Percentiles rank a stretch among this genome's conserved stretches.
phyloP scores from a whole-genome alignment of 2,329 filamentous ascomycete genomes.

The Juglanconis juglandina region DNA sequence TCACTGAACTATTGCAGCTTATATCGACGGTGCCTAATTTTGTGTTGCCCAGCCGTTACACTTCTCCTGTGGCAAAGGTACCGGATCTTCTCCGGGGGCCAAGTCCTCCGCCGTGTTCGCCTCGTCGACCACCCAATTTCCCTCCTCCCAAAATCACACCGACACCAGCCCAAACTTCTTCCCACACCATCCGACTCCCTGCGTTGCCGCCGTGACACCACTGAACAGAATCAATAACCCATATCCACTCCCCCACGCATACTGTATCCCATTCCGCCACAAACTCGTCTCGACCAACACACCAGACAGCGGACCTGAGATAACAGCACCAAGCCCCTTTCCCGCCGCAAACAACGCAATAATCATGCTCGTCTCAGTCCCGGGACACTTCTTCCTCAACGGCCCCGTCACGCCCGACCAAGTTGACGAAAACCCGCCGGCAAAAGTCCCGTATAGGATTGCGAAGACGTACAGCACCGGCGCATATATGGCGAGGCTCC shows the following conservation, averaged over 20 bases:
- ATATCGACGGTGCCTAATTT: too few species aligned
- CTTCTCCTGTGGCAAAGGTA: too few species aligned
- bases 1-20: too few species aligned
- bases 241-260: constrained; percentile 48
- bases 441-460: constrained; percentile 63
- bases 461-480: constrained; percentile 57
- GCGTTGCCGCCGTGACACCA: constrained; percentile 41
- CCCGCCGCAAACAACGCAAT: constrained; percentile 56
- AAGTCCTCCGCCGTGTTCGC: too few species aligned
- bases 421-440: constrained; percentile 58
- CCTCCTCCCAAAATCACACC: too few species aligned
- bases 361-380: constrained; percentile 49
- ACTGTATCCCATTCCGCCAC: constrained; percentile 36
- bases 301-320: constrained; percentile 54
- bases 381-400: too few species aligned
- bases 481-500: constrained; percentile 54
- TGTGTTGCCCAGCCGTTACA: too few species aligned
- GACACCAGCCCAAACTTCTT: too few species aligned
- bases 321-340: constrained; percentile 58
- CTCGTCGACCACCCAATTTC: too few species aligned
- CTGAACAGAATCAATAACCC: constrained; percentile 55
- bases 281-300: constrained; percentile 43
- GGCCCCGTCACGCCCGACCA: constrained; percentile 55
- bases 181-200: too few species aligned
- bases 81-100: too few species aligned